These are phyloP conservation scores for Heliosperma pusillum DNA, from an alignment of 148 eudicot genomes.

Conservation along the genomic window DNA sequence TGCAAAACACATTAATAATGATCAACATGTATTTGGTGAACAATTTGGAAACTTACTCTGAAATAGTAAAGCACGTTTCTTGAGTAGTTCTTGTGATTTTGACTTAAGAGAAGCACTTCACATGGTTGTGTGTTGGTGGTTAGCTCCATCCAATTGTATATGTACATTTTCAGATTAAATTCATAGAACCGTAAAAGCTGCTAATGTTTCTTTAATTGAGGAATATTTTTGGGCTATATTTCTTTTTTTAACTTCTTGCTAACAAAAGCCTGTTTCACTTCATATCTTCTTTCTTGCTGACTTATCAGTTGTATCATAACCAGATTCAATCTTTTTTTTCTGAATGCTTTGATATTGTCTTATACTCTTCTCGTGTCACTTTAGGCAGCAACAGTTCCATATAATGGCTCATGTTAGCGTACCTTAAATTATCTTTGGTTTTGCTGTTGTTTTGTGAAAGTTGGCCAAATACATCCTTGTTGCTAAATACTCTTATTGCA, in stretches of 20 bases:
- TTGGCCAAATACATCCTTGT: neutral
- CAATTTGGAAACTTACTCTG: neutral
- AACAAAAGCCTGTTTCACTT: neutral
- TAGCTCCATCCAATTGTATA: neutral
- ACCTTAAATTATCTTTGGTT: no score
- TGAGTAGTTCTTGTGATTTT: neutral
- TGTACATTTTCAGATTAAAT: neutral
- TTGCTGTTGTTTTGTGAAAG: neutral
- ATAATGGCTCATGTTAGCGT: no score
- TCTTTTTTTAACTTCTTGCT: neutral
- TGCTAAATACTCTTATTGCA: slow-evolving; percentile 23
- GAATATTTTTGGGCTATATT: neutral
- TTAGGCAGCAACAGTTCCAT: no score
- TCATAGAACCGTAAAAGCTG: neutral
- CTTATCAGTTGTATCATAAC: no score
- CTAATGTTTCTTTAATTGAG: neutral
- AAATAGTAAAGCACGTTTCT: neutral
- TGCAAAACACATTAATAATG: neutral
- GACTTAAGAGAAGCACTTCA: neutral
- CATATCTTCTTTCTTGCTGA: neutral
- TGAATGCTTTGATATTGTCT: no score
- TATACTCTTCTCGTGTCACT: no score
- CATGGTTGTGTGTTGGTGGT: neutral
- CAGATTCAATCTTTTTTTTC: no score
- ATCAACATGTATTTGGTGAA: neutral